phyloP scores from a whole-genome alignment of 352 stramenopile genomes.

The Elongisporangium senticosum region DNA sequence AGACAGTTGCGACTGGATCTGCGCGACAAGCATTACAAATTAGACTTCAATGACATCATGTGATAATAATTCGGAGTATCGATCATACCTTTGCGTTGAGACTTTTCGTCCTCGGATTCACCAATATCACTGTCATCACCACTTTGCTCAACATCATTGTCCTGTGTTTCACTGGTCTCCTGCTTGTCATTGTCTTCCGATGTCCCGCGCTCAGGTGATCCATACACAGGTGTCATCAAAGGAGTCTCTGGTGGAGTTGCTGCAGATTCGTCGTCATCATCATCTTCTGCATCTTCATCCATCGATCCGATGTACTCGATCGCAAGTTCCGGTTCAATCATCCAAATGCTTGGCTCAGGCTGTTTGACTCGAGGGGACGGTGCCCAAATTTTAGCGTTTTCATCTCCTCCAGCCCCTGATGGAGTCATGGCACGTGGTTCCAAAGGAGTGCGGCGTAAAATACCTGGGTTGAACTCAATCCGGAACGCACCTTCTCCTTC shows the following conservation, averaged over 20 bases:
- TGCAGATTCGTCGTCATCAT: conserved; percentile 63
- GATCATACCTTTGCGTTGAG: conserved; percentile 12
- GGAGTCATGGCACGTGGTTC: conserved; percentile 44
- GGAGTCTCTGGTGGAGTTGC: conserved; percentile 64
- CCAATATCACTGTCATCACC: conserved; percentile 35
- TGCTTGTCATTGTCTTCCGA: conserved; percentile 39
- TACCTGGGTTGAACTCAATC: conserved; percentile 78
- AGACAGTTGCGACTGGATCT: conserved; percentile 28
- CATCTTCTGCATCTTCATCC: conserved; percentile 63
- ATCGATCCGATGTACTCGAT: conserved; percentile 82
- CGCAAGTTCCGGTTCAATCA: conserved; percentile 68
- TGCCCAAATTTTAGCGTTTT: conserved; percentile 77
- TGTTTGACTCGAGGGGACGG: conserved; percentile 70
- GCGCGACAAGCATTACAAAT: neutral
- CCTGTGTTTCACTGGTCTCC: conserved; percentile 21
- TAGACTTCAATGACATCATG: conserved; percentile 2
- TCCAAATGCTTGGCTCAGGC: conserved; percentile 75
- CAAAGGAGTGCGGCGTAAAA: conserved; percentile 70
- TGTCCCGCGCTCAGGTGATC: conserved; percentile 47
- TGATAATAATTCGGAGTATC: neutral
- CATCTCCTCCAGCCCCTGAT: conserved; percentile 16
- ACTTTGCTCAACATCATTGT: conserved; percentile 31
- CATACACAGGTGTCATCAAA: conserved; percentile 62
- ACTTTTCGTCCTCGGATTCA: conserved; percentile 34
- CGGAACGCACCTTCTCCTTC: conserved; percentile 81